Base-by-base conservation (phyloP, 345 rosid genomes). In the Eucalyptus curtisii region DNA sequence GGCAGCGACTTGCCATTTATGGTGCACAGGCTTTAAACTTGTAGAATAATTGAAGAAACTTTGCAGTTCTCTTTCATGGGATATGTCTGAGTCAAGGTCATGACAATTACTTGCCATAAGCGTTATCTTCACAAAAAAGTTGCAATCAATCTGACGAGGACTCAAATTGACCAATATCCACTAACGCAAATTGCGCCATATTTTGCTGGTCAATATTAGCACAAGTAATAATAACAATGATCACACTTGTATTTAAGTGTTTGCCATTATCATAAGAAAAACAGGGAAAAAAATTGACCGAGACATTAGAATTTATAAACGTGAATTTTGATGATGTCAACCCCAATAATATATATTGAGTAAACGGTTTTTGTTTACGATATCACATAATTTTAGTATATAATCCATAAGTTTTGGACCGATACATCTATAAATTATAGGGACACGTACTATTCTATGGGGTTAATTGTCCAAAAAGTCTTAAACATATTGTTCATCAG, bases 401-500 rank as follows among this genome's bases (percentile, higher is more conserved):
- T 27, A 59, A 59, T n/a, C 68, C n/a, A 27, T 12, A 27, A 55
- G 7, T 59, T 25, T 59, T 30, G 66, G 31, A 59, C 4, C 5
- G 7, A 25, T 25, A 27, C n/a, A 30, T 27, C 8, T 27, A 27
- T 59, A 25, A 59, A 59, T 27, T 59, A 11, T 59, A 59, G 66
- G 66, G 66, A 52, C 24, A 17, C 24, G 8, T 52, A 52, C 3
- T 52, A 52, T 17, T 45, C 47, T 45, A 45, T 45, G 55, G 55
- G 55, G 55, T 50, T 50, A 17, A 50, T 50, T 50, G 22, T 7
- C 55, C 0, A 50, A 50, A 50, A 50, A 17, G 8, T 17, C 2
- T 50, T 50, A 50, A 50, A 17, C 53, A 0, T 16, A 50, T 16
- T 50, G 0, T 50, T 7, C 8, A 50, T 50, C 2, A 0, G 8